Conservation (phyloP, 805 yeast genomes). For the Yarrowia sp. region DNA sequence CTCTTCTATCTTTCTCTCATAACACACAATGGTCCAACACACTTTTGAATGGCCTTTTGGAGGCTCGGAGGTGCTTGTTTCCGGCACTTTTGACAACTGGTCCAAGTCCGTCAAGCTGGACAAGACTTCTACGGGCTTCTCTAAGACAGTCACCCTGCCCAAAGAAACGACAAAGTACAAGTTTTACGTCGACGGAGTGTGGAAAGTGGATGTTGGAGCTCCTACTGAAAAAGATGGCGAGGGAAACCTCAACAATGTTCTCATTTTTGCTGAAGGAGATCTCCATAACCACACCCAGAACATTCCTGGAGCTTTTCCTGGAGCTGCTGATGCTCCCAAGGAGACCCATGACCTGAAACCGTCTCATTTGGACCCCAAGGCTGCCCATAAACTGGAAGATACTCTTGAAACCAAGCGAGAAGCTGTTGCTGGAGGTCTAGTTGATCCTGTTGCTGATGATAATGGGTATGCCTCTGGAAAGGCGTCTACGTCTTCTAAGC, state of each 20-base stretch:
- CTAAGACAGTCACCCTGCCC: slow-evolving; percentile 34
- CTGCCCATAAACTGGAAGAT: neutral
- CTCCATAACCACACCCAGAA: slow-evolving; percentile 12
- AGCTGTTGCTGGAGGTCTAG: slow-evolving; percentile 4
- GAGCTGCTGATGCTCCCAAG: neutral
- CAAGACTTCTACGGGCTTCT: slow-evolving; percentile 41
- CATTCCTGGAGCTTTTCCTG: slow-evolving; percentile 20
- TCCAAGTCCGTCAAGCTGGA: slow-evolving; percentile 47
- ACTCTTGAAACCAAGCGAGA: slow-evolving; percentile 7
- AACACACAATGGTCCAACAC: neutral
- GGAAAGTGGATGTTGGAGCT: slow-evolving; percentile 46
- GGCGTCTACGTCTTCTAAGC: neutral
- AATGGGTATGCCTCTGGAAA: too few species aligned
- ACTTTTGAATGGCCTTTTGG: slow-evolving; percentile 25
- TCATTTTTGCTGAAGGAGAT: neutral
- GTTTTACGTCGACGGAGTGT: slow-evolving; percentile 58
- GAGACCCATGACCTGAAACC: neutral
- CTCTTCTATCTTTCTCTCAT: neutral
- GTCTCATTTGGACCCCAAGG: neutral
- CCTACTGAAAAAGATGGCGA: slow-evolving; percentile 27
- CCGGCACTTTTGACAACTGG: slow-evolving; percentile 63
- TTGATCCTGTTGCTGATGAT: neutral
- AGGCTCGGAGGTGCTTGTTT: slow-evolving; percentile 49
- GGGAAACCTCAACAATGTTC: slow-evolving; percentile 28
- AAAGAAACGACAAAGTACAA: slow-evolving; percentile 43